Base-by-base conservation (phyloP, 305 asterid species). In the Stenogyne calaminthoides region DNA sequence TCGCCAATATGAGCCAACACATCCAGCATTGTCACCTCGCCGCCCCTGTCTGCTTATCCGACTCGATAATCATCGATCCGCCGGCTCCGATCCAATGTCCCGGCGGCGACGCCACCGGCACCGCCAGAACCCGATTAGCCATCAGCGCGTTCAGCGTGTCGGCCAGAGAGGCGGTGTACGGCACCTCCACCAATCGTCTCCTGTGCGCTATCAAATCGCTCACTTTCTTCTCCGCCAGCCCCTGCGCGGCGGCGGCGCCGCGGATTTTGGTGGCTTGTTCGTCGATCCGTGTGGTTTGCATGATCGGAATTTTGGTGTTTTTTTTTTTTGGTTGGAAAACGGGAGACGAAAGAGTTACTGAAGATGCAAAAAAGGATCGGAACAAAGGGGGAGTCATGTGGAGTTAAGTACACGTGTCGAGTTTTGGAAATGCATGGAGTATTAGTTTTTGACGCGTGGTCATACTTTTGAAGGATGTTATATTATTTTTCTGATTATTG, bases 61-160 rank as follows among this genome's bases (percentile, higher is more conserved):
- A 58, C 81, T 92, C 97, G 78, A 94, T 14, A 5, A 94, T 91
- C 99, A 94, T 94, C 9, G 99, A 90, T 3, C 99, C 99, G 0
- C 99, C 99, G 12, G 99, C 97, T 1, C 98, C 99, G n/a, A 94
- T 94, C 97, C 95, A 94, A 18, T 91, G 98, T 0, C 99, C 99
- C 10, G 97, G 99, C 1, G 99, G 99, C 11, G 99, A 97, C 15
- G 97, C 99, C 84, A 91, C 98, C 0, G 98, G 96, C 9, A 80
- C 91, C 10, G 98, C 93, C 79, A 81, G 72, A 34, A 94, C 82
- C 29, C 86, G 76, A 82, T 88, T 88, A 0, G 93, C 95, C 83
- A 83, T 81, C 9, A 90, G 81, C 57, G 90, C 80, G 80, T 91
- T 91, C 80, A 90, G 88, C 0, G 95, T 90, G 80, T 94, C 98